Conservation (phyloP, 495 filamentous ascomycete genomes). For the Aspergillus nidulans region DNA sequence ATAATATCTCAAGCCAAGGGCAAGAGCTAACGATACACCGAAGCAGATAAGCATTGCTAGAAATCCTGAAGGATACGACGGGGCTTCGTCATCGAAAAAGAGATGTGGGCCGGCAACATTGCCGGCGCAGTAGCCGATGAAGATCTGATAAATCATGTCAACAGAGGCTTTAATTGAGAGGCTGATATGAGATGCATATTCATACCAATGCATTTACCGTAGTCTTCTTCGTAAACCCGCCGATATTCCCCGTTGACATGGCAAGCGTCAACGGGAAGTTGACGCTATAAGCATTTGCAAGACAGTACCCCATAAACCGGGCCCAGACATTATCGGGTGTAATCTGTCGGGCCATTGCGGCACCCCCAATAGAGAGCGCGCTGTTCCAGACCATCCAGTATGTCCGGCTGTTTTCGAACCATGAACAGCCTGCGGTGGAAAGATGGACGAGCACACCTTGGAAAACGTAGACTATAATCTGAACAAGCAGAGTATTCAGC, state of each 20-base stretch:
- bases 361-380: not conserved
- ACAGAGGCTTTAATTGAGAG: not conserved
- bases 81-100: conserved; percentile 15
- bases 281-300: conserved; percentile 2
- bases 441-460: conserved; percentile 8
- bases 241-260: conserved; percentile 20
- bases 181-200: not conserved
- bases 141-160: conserved; percentile 6
- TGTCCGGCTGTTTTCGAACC: conserved; percentile 10
- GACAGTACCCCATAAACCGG: conserved; percentile 11
- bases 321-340: conserved; percentile 1
- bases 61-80: conserved; percentile 11
- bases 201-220: conserved; percentile 13
- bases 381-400: conserved; percentile 10
- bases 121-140: conserved; percentile 38
- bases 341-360: conserved; percentile 6
- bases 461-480: not conserved
- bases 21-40: not conserved
- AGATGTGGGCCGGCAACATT: conserved; percentile 21
- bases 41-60: conserved; percentile 8
- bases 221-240: conserved; percentile 22
- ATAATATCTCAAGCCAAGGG: conserved; percentile 5
- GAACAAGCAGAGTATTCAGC: conserved; percentile 10
- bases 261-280: conserved; percentile 7
- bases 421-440: conserved; percentile 7